Conservation (phyloP, 768 basidiomycete genomes). For the Dioszegia aurantiaca region DNA sequence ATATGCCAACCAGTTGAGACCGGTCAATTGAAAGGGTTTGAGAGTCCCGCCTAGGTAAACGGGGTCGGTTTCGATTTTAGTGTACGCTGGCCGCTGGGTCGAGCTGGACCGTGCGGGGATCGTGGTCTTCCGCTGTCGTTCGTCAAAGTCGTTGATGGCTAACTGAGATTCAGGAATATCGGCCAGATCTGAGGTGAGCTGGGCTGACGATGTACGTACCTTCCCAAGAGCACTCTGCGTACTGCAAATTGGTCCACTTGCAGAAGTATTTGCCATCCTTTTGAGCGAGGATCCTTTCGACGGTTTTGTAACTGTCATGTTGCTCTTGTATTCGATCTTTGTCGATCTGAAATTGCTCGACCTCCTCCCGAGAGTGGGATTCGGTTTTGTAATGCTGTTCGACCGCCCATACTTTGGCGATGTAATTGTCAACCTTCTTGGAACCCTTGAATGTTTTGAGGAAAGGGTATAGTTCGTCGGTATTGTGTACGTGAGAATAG, state of each 20-base stretch:
- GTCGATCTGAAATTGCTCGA: conserved; percentile 82
- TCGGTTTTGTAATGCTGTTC: conserved; percentile 69
- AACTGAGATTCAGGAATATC: conserved; percentile 73
- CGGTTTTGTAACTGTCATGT: conserved; percentile 80
- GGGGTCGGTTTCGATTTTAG: conserved; percentile 81
- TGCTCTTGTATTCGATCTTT: conserved; percentile 89
- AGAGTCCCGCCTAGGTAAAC: conserved; percentile 85
- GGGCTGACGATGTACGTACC: conserved; percentile 50
- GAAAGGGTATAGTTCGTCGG: conserved; percentile 97
- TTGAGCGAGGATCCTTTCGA: conserved; percentile 74
- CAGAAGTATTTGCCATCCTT: conserved; percentile 68
- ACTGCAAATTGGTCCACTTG: conserved; percentile 92
- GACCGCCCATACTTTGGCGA: conserved; percentile 63
- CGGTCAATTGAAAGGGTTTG: conserved; percentile 97
- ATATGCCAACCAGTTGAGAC: conserved; percentile 97
- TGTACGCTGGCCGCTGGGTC: conserved; percentile 70
- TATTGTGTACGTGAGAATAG: conserved; percentile 97
- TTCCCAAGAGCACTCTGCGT: conserved; percentile 97
- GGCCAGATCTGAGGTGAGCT: conserved; percentile 51
- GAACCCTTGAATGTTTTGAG: conserved; percentile 91
- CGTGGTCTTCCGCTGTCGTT: conserved; percentile 70
- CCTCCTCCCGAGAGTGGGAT: conserved; percentile 66
- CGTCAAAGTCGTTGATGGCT: conserved; percentile 74
- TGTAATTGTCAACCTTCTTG: conserved; percentile 98
- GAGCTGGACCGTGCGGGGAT: conserved; percentile 68